These are phyloP conservation scores for Psilocybe subaeruginosa DNA, from an alignment of 768 basidiomycete genomes.

Conservation along the genomic window DNA sequence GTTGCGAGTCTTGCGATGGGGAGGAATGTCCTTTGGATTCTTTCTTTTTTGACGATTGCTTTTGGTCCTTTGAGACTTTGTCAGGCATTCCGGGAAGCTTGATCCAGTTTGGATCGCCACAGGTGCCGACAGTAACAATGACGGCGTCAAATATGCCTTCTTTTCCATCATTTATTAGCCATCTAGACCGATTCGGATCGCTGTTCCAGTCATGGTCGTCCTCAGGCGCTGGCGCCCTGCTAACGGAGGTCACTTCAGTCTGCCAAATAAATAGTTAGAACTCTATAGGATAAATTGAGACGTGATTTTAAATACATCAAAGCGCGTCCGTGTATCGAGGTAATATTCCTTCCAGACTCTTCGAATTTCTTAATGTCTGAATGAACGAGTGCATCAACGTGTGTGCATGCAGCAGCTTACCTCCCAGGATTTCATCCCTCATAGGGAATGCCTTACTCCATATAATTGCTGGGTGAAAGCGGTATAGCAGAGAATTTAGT, in stretches of 20 bases:
- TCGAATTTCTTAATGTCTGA: constrained; percentile 31
- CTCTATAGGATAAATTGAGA: neutral
- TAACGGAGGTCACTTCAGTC: constrained; percentile 40
- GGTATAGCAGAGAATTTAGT: constrained; percentile 52
- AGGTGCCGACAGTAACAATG: constrained; percentile 52
- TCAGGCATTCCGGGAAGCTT: constrained; percentile 46
- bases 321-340: constrained; percentile 47
- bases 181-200: constrained; percentile 31
- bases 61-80: constrained; percentile 17
- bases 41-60: constrained; percentile 1
- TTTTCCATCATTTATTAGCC: constrained; percentile 49
- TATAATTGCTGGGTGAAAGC: constrained; percentile 48
- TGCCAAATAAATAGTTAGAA: constrained; percentile 7
- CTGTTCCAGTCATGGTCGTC: constrained; percentile 13
- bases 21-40: neutral
- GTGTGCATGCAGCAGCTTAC: constrained; percentile 24
- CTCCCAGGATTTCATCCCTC: constrained; percentile 51
- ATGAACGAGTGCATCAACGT: neutral
- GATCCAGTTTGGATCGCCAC: constrained; percentile 49
- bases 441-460: constrained; percentile 49
- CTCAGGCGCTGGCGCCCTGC: constrained; percentile 21
- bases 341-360: constrained; percentile 52
- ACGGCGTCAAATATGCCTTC: constrained; percentile 55
- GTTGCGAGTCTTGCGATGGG: constrained; percentile 8
- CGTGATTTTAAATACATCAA: constrained; percentile 33